Evolutionary conservation across 2,329 filamentous ascomycete species (phyloP), one percentile per base, ranked within the genome.

Genomic region (Colletotrichum phormii): DNA sequence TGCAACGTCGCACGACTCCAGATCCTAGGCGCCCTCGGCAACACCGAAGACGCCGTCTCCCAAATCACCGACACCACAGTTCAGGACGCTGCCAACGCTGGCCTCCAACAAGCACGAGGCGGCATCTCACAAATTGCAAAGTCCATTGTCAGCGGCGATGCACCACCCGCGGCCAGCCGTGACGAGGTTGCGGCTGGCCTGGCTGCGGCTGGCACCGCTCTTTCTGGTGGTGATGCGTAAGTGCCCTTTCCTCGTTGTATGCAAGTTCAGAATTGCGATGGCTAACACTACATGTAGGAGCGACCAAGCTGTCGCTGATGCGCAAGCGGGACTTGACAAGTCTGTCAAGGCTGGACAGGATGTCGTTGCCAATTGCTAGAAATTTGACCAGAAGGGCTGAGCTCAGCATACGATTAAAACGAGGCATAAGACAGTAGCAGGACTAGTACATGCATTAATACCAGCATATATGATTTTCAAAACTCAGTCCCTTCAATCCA

Each of bases 51-150:
- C 15, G 60, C 60, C 22, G 60, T 63, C 0, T 49, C 37, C 2
- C 42, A 63, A 51, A 63, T 63, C 42, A 24, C 60, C 37, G 60
- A 63, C n/a, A 35, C 35, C 22, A 63, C 37, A 63, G 60, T 63
- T 9, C 26, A 51, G 42, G 22, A 63, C 9, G 60, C 60, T 51
- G 37, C 42, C 60, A 49, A 51, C 2, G 46, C 60, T 13, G 60
- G 60, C 18, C 35, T 63, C 13, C 42, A 63, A 51, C 60, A 63
- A 35, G 60, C 60, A 5, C 60, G 26, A 63, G 60, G 26, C 13
- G 37, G 60, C 15, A 49, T 63, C 13, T 26, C 35, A 3, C 35
- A 63, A 22, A 63, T 63, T 22, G 60, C 60, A 12, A 42, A 63
- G 15, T 26, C 60, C 7, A 37, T 63, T 13, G 8, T 63, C n/a